Percentiles rank a stretch among this genome's conserved stretches.
phyloP scores from a whole-genome alignment of 495 filamentous ascomycete genomes.

The Penicillium atrosanguineum region DNA sequence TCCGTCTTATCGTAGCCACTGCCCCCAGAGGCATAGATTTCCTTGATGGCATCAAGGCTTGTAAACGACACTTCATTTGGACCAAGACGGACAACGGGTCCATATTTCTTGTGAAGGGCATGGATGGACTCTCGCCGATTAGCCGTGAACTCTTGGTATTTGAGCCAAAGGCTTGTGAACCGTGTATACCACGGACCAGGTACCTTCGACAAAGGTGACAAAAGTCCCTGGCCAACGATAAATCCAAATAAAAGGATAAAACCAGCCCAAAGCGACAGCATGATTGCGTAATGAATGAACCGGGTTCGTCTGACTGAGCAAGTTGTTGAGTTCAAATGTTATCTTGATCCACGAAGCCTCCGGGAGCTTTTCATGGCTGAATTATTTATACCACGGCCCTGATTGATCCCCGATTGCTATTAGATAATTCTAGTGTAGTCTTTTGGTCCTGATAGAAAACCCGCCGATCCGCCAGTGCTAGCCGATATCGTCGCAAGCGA shows the following conservation, averaged over 20 bases:
- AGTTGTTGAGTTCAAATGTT: not conserved
- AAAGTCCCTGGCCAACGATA: slow-evolving; percentile 1
- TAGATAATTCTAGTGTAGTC: not conserved
- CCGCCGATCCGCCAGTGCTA: not conserved
- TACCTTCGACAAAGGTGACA: slow-evolving; percentile 26
- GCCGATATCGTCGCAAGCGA: not conserved
- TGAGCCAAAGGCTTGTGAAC: slow-evolving; percentile 52
- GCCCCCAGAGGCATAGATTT: slow-evolving; percentile 63
- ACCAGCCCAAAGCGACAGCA: slow-evolving; percentile 26
- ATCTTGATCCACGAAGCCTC: not conserved
- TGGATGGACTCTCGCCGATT: slow-evolving; percentile 56
- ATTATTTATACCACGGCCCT: not conserved
- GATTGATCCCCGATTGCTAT: not conserved
- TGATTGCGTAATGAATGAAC: slow-evolving; percentile 4
- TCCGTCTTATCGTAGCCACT: slow-evolving; percentile 69
- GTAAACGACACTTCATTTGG: slow-evolving; percentile 64
- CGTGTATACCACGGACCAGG: slow-evolving; percentile 54
- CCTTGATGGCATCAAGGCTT: slow-evolving; percentile 54
- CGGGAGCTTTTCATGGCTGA: not conserved
- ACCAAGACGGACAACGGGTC: slow-evolving; percentile 54
- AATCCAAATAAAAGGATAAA: slow-evolving; percentile 12
- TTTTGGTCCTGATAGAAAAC: not conserved
- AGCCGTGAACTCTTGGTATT: slow-evolving; percentile 55
- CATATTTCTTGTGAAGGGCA: slow-evolving; percentile 52
- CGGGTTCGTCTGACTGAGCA: not conserved